These are phyloP conservation scores for Aspergillus baeticus DNA, from an alignment of 495 filamentous ascomycete species.

Conservation along the genomic window DNA sequence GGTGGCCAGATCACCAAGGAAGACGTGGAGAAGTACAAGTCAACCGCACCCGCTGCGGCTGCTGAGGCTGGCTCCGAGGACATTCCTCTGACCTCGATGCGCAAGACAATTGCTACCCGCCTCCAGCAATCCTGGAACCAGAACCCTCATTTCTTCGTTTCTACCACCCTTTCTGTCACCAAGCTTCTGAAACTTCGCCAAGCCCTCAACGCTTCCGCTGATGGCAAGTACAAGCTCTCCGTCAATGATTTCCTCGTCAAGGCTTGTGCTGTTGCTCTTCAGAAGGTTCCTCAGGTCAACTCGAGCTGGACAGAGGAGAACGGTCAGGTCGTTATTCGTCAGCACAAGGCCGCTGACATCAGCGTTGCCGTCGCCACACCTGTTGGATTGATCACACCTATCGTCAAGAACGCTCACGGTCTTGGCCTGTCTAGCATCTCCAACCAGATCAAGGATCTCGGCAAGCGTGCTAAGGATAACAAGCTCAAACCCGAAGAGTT, in stretches of 20 bases:
- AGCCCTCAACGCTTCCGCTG: constrained; percentile 82
- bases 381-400: constrained; percentile 92
- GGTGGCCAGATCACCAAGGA: constrained; percentile 86
- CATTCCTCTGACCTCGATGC: constrained; percentile 84
- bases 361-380: constrained; percentile 93
- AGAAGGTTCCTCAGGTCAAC: constrained; percentile 94
- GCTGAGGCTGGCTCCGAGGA: constrained; percentile 75
- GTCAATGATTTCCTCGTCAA: constrained; percentile 99
- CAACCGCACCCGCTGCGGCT: constrained; percentile 47
- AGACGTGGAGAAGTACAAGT: constrained; percentile 84
- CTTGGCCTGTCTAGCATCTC: constrained; percentile 87
- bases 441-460: constrained; percentile 85
- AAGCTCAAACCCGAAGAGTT: constrained; percentile 99
- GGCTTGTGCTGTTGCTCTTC: constrained; percentile 81
- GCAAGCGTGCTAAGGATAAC: constrained; percentile 91
- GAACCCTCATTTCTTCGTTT: constrained; percentile 98
- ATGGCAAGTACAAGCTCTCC: constrained; percentile 96
- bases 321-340: constrained; percentile 77
- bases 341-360: constrained; percentile 89
- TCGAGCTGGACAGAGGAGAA: constrained; percentile 84
- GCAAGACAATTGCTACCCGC: constrained; percentile 93
- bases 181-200: constrained; percentile 96
- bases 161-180: constrained; percentile 77
- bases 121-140: constrained; percentile 84
- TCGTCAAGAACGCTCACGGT: constrained; percentile 82